These are phyloP conservation scores for Rubroshorea leprosula DNA, from an alignment of 345 rosid species.

Conservation along the genomic window DNA sequence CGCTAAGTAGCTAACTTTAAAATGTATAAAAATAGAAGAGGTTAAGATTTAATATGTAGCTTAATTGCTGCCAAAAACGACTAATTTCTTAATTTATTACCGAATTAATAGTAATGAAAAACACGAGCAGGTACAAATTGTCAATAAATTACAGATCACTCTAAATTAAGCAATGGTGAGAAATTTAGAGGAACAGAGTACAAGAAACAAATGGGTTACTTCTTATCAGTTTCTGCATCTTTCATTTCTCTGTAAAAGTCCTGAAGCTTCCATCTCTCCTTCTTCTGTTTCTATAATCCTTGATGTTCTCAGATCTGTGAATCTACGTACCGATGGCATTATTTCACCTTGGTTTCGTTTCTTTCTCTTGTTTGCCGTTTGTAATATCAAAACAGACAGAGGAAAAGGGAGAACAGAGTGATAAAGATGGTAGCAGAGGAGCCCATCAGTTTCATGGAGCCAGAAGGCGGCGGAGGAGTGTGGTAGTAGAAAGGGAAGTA, in stretches of 20 bases:
- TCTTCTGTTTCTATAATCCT: too few species aligned
- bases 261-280: too few species aligned
- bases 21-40: too few species aligned
- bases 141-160: constrained; percentile 25
- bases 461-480: constrained; percentile 48
- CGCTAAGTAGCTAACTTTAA: too few species aligned
- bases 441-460: constrained; percentile 17
- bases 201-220: constrained; percentile 6
- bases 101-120: too few species aligned
- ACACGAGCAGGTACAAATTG: too few species aligned
- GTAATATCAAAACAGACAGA: constrained; percentile 23
- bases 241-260: too few species aligned
- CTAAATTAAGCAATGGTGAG: constrained; percentile 1
- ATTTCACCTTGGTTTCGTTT: constrained; percentile 15
- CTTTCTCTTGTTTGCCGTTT: background rate
- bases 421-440: background rate
- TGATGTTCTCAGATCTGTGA: constrained; percentile 35
- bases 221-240: too few species aligned
- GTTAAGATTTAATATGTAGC: too few species aligned
- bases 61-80: too few species aligned
- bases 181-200: background rate
- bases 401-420: constrained; percentile 17
- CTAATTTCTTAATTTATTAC: too few species aligned
- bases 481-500: constrained; percentile 85
- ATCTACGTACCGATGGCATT: constrained; percentile 30